Conservation (phyloP, 495 filamentous ascomycete species). For the Halenospora varia region DNA sequence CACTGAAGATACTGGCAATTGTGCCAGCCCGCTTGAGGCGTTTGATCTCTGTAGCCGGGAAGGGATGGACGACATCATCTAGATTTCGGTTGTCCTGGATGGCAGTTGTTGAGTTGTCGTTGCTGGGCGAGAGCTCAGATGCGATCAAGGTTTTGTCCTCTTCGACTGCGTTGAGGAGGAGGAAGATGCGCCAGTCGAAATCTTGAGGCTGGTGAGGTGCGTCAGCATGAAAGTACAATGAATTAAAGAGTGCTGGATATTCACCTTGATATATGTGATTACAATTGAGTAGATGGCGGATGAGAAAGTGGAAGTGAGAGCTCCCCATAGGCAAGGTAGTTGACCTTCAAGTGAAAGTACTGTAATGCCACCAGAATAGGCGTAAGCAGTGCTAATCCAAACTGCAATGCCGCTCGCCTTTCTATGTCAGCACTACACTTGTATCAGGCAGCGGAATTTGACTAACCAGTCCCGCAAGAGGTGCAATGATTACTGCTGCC, state of each 20-base stretch:
- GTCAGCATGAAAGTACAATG: no score
- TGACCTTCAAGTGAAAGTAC: conserved; percentile 39
- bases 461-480: conserved; percentile 56
- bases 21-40: conserved; percentile 24
- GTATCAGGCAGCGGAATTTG: no score
- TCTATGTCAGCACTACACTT: no score
- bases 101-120: neutral
- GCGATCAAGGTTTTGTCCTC: conserved; percentile 30
- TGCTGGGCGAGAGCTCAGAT: no score
- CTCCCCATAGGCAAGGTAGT: conserved; percentile 41
- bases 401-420: conserved; percentile 47
- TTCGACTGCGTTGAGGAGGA: conserved; percentile 32
- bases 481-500: conserved; percentile 56
- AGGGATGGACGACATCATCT: neutral
- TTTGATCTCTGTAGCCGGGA: neutral
- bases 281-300: conserved; percentile 33
- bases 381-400: conserved; percentile 44
- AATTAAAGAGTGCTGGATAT: no score
- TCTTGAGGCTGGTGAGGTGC: neutral
- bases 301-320: conserved; percentile 35
- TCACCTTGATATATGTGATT: conserved; percentile 31
- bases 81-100: neutral
- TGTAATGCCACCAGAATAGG: conserved; percentile 41
- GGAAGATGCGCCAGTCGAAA: conserved; percentile 48
- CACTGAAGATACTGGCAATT: conserved; percentile 38